Base-by-base conservation (phyloP, 345 rosid species). In the Mangifera indica region DNA sequence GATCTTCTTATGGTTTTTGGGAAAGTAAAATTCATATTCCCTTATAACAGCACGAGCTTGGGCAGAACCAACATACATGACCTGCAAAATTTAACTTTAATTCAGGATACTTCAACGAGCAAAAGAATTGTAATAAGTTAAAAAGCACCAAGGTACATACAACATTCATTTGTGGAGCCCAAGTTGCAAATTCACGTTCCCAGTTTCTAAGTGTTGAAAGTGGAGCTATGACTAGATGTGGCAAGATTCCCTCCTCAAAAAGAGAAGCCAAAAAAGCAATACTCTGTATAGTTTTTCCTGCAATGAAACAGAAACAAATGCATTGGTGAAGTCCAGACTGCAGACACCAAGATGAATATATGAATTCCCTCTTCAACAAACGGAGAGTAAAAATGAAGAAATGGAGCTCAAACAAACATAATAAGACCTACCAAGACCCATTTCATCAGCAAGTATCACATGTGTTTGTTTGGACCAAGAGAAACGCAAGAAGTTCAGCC, bases 121-220 rank as follows among this genome's bases (percentile, higher is more conserved):
- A 26, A 59, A 70, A 34, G 21, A 55, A 69, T 21, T 4, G 51
- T 20, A 53, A 42, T 61, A 69, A 40, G 58, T 54, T 54, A 42
- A 55, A 59, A 55, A 25, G 24, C 59, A 60, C 56, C 67, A 9
- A 70, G 72, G 59, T 45, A 77, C 98, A 75, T 91, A 96, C 99
- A 78, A 93, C 98, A 87, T 93, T 96, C 97, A 96, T 79, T 75
- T 91, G 98, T 18, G 99, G 99, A 46, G 97, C 98, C 99, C 99
- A 96, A 72, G 94, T 89, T 42, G 97, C 94, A 73, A 96, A 96
- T 78, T 96, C 98, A 29, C 99, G 88, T 71, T 96, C 99, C 99
- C 99, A 96, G 76, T 96, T 96, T 74, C 98, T 85, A 78, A 96
- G 80, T 32, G 98, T 93, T 74, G 99, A 96, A 75, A 96, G 98